phyloP scores from a whole-genome alignment of 2,329 filamentous ascomycete species.

The Myrmaecium sp. region DNA sequence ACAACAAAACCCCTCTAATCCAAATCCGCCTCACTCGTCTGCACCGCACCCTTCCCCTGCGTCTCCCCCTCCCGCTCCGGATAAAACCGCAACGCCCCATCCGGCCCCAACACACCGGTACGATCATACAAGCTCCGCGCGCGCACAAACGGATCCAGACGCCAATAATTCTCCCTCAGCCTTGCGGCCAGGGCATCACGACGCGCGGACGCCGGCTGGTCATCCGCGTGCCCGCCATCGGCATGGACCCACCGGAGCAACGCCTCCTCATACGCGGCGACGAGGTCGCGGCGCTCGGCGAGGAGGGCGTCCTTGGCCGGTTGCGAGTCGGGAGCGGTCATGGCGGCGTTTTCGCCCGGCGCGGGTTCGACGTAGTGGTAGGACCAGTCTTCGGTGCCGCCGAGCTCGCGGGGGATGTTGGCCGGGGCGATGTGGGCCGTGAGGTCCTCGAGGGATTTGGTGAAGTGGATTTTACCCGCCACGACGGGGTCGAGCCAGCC shows the following conservation, averaged over 20 bases:
- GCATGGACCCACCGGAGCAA: slow-evolving; percentile 60
- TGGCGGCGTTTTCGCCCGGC: slow-evolving; percentile 56
- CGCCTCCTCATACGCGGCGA: slow-evolving; percentile 54
- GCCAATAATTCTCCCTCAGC: slow-evolving; percentile 69
- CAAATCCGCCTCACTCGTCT: slow-evolving; percentile 18
- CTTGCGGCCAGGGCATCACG: slow-evolving; percentile 45
- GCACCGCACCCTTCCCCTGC: slow-evolving; percentile 4
- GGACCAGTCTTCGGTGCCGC: slow-evolving; percentile 69
- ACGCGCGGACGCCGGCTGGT: slow-evolving; percentile 34
- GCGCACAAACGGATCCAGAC: slow-evolving; percentile 70
- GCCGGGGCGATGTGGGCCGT: slow-evolving; percentile 54
- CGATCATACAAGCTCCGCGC: slow-evolving; percentile 77
- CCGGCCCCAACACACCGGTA: slow-evolving; percentile 49
- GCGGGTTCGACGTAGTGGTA: slow-evolving; percentile 69
- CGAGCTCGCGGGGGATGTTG: slow-evolving; percentile 67
- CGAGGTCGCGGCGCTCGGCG: slow-evolving; percentile 45
- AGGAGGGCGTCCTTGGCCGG: slow-evolving; percentile 49
- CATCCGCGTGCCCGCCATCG: slow-evolving; percentile 15
- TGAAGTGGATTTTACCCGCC: slow-evolving; percentile 85
- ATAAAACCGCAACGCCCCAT: slow-evolving; percentile 59
- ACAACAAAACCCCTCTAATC: slow-evolving; percentile 11
- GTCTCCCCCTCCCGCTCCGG: slow-evolving; percentile 16
- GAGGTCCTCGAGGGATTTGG: slow-evolving; percentile 63
- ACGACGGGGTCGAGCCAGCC: slow-evolving; percentile 97
- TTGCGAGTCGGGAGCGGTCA: too few species aligned